phyloP scores from a whole-genome alignment of 2,329 filamentous ascomycete genomes.

The Scedosporium apiospermum region DNA sequence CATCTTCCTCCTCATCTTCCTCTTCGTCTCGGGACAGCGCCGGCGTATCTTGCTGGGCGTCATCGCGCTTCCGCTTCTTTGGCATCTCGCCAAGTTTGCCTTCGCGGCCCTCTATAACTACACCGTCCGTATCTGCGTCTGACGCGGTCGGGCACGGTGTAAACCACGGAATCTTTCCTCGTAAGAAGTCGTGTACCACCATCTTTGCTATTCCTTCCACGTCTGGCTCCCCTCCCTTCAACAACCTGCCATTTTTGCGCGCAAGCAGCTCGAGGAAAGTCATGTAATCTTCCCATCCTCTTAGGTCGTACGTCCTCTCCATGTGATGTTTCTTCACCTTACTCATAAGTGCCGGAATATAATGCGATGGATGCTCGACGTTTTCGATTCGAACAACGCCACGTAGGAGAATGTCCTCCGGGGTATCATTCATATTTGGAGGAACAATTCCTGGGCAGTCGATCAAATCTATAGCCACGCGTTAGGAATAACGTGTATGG shows the following conservation, averaged over 20 bases:
- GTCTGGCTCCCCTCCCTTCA: slow-evolving; percentile 92
- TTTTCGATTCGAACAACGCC: slow-evolving; percentile 93
- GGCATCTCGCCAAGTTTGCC: slow-evolving; percentile 81
- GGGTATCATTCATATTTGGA: slow-evolving; percentile 72
- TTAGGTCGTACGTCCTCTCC: slow-evolving; percentile 85
- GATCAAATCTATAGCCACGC: slow-evolving; percentile 47
- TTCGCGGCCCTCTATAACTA: slow-evolving; percentile 57
- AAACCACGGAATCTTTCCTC: slow-evolving; percentile 95
- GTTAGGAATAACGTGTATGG: slow-evolving; percentile 21
- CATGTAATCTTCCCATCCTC: slow-evolving; percentile 64
- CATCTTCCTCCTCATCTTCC: slow-evolving; percentile 21
- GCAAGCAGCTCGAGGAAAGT: slow-evolving; percentile 83
- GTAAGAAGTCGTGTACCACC: slow-evolving; percentile 90
- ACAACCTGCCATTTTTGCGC: slow-evolving; percentile 72
- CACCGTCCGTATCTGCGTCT: slow-evolving; percentile 39
- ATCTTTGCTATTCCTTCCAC: slow-evolving; percentile 93
- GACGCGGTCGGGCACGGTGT: slow-evolving; percentile 56
- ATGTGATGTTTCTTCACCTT: slow-evolving; percentile 81
- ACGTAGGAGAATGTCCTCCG: slow-evolving; percentile 78
- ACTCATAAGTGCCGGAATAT: slow-evolving; percentile 72
- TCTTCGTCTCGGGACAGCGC: slow-evolving; percentile 20
- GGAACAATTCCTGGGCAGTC: slow-evolving; percentile 96
- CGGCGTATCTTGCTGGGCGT: slow-evolving; percentile 28
- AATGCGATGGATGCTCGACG: slow-evolving; percentile 92
- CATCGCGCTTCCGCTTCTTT: slow-evolving; percentile 62